Percentiles rank a stretch among this genome's conserved stretches.
These are phyloP conservation scores for Starmerella etchellsii DNA, from an alignment of 805 yeast genomes.

Conservation along the genomic window DNA sequence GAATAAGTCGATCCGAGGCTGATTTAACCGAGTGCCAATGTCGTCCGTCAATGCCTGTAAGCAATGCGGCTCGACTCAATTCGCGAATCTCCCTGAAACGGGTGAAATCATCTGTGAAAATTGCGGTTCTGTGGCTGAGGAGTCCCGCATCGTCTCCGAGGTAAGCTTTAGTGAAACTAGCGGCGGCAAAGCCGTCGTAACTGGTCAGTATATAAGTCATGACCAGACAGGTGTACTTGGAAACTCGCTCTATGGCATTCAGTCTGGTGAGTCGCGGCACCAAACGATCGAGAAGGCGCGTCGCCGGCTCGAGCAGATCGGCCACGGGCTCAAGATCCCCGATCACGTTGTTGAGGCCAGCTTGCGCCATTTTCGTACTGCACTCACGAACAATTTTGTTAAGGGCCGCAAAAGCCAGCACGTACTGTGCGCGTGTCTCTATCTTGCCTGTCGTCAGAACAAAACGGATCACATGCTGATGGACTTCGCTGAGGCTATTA, in stretches of 20 bases:
- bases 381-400: conserved; percentile 77
- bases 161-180: conserved; percentile 87
- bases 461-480: conserved; percentile 90
- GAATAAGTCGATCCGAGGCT: no score
- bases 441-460: conserved; percentile 85
- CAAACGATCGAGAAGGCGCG: conserved; percentile 80
- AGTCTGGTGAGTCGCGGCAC: conserved; percentile 57
- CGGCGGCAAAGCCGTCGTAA: conserved; percentile 89
- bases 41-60: no score
- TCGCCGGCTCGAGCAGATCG: conserved; percentile 64
- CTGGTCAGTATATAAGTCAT: conserved; percentile 83
- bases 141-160: conserved; percentile 89
- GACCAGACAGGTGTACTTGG: conserved; percentile 67
- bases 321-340: conserved; percentile 64
- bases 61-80: conserved; percentile 17
- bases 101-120: conserved; percentile 58
- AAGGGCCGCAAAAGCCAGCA: conserved; percentile 96
- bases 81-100: conserved; percentile 18
- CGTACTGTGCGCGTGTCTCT: conserved; percentile 88
- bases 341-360: conserved; percentile 81
- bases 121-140: conserved; percentile 85
- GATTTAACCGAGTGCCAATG: no score
- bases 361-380: conserved; percentile 75
- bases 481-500: conserved; percentile 82
- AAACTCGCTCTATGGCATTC: conserved; percentile 39